These are phyloP conservation scores for Jamesozyma lodderae DNA, from an alignment of 805 yeast species.

Conservation along the genomic window DNA sequence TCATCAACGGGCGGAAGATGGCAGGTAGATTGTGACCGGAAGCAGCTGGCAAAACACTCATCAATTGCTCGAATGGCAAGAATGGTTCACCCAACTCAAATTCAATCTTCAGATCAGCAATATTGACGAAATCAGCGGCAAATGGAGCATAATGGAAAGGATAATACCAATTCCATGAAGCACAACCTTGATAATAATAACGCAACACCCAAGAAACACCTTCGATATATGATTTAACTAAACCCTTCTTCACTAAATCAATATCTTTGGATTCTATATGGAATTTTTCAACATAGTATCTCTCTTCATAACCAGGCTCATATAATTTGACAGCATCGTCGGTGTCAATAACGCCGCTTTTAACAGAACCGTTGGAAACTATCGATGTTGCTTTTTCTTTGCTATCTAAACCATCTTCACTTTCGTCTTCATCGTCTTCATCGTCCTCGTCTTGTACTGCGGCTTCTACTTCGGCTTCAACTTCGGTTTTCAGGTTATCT, in stretches of 20 bases:
- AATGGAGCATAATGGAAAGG: constrained; percentile 98
- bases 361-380: constrained; percentile 22
- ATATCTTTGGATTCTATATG: constrained; percentile 47
- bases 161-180: constrained; percentile 97
- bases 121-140: constrained; percentile 71
- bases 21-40: constrained; percentile 80
- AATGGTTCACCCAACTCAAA: constrained; percentile 72
- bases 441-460: constrained; percentile 14
- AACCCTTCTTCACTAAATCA: constrained; percentile 42
- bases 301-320: constrained; percentile 78
- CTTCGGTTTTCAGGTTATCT: constrained; percentile 16
- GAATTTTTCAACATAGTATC: constrained; percentile 77
- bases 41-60: constrained; percentile 93
- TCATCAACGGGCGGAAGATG: constrained; percentile 75
- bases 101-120: constrained; percentile 41
- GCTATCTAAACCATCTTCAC: constrained; percentile 10
- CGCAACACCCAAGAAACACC: constrained; percentile 95
- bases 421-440: constrained; percentile 12
- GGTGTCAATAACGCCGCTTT: constrained; percentile 33
- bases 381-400: constrained; percentile 10
- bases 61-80: constrained; percentile 83
- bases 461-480: constrained; percentile 19
- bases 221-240: constrained; percentile 71
- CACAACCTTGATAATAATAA: constrained; percentile 95
- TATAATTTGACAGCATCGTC: constrained; percentile 56